Evolutionary conservation across 2,329 filamentous ascomycete genomes (phyloP).

Genomic region (Claviceps digitariae): DNA sequence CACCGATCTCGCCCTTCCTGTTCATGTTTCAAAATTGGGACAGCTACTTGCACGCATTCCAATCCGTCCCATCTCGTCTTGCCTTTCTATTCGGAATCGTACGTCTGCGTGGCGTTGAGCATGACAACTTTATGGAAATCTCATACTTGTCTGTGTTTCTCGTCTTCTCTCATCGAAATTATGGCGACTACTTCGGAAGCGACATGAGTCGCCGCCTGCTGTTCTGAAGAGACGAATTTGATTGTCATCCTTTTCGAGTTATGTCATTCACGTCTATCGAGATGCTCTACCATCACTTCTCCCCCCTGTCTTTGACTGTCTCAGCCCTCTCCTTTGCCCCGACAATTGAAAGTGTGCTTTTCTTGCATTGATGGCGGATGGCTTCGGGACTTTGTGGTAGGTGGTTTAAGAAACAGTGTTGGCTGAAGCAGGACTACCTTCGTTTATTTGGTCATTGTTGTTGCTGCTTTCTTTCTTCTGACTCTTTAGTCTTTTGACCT

Average conservation of each 20-base stretch:
- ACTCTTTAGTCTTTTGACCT: background rate
- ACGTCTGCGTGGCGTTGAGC: conserved; percentile 27
- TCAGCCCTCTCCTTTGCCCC: no score
- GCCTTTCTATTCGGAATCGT: no score
- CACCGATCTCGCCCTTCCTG: conserved; percentile 24
- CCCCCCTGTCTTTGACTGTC: no score
- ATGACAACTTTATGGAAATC: conserved; percentile 29
- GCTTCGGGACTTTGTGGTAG: background rate
- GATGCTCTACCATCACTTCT: no score
- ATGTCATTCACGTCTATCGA: background rate
- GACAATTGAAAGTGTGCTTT: no score
- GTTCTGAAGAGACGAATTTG: background rate
- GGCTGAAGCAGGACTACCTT: no score
- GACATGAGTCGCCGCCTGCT: background rate
- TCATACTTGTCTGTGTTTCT: background rate
- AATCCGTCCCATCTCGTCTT: no score
- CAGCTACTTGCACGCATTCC: conserved; percentile 31
- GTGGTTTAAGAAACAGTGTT: background rate
- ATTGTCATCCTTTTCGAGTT: background rate
- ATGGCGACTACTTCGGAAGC: background rate
- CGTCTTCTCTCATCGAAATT: background rate
- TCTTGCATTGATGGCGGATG: background rate
- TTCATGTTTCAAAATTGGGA: conserved; percentile 35
- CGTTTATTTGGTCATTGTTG: background rate
- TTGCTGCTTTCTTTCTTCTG: background rate